Base-by-base conservation (phyloP, 768 basidiomycete species). In the Boletus barrowsii region DNA sequence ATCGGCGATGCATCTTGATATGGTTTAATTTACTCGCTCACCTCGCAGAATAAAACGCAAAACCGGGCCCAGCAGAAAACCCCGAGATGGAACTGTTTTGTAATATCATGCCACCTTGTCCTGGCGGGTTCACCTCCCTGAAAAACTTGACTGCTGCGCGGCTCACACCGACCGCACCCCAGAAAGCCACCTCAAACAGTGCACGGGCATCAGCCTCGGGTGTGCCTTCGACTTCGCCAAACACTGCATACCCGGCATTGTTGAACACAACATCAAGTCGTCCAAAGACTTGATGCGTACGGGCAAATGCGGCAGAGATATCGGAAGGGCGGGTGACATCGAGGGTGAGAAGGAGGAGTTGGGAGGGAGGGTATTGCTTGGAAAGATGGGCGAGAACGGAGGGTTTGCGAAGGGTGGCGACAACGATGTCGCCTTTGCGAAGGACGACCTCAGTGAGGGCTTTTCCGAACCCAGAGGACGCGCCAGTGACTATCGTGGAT, bases 211-310 rank as follows among this genome's bases (percentile, higher is more conserved):
- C 61, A 0, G 56, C 59, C 6, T 70, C 68, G 3, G 69, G 56
- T 13, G 65, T 68, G 18, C 58, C 66, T 59, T 77, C 77, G 24
- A 71, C 60, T 42, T 76, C 72, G 8, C 64, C 65, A 1, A 70
- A 29, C 9, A 71, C 40, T 0, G 43, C 59, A 26, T 61, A 66
- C 36, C 58, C 66, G 51, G 77, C 76, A 57, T 79, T 80, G 63
- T 72, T 76, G 62, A 73, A 72, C 5, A 79, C 76, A 45, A 78
- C 73, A 53, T 78, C 77, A 26, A 78, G 62, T 14, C 72, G 56
- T 3, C 74, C 73, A 60, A 77, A 78, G 7, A 56, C 55, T 11
- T 65, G 61, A 36, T 66, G 63, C 0, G 71, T 67, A 9, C 54
- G 51, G 0, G 55, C 46, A 50, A 80, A 79, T 0, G 72, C 76